phyloP scores from a whole-genome alignment of 179 eudicot genomes.

The Silene noctiflora region DNA sequence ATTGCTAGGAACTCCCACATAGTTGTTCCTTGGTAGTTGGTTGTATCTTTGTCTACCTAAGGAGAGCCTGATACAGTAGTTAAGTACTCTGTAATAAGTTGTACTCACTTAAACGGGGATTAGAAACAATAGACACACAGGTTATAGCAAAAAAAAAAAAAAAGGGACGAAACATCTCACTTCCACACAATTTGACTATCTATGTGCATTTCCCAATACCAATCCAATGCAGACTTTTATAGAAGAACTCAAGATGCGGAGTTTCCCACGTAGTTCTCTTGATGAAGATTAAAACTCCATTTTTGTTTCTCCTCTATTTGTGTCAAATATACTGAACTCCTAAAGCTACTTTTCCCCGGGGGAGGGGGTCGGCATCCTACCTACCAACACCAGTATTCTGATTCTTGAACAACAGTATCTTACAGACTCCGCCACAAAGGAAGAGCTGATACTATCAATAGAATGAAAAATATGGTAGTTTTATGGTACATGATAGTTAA shows the following conservation, averaged over 20 bases:
- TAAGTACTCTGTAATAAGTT: too few relatives aligned
- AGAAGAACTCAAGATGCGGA: too few relatives aligned
- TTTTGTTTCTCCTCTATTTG: not conserved
- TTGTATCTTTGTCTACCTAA: not conserved
- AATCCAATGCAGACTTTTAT: too few relatives aligned
- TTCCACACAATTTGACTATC: not conserved
- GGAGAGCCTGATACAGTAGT: not conserved
- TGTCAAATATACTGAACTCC: not conserved
- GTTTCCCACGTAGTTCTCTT: not conserved
- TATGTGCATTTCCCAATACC: not conserved
- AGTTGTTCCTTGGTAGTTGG: not conserved
- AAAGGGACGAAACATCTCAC: not conserved
- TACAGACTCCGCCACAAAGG: not conserved
- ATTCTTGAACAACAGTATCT: too few relatives aligned
- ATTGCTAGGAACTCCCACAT: not conserved
- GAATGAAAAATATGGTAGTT: not conserved
- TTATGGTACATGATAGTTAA: not conserved
- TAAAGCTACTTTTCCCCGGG: too few relatives aligned
- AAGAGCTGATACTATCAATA: not conserved
- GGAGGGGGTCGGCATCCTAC: too few relatives aligned
- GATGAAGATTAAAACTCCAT: not conserved
- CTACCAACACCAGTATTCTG: too few relatives aligned
- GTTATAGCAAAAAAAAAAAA: not conserved
- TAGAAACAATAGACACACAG: not conserved
- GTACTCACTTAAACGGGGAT: not conserved